These are phyloP conservation scores for Xylariaceae sp. DNA, from an alignment of 2,329 filamentous ascomycete species.

Conservation along the genomic window DNA sequence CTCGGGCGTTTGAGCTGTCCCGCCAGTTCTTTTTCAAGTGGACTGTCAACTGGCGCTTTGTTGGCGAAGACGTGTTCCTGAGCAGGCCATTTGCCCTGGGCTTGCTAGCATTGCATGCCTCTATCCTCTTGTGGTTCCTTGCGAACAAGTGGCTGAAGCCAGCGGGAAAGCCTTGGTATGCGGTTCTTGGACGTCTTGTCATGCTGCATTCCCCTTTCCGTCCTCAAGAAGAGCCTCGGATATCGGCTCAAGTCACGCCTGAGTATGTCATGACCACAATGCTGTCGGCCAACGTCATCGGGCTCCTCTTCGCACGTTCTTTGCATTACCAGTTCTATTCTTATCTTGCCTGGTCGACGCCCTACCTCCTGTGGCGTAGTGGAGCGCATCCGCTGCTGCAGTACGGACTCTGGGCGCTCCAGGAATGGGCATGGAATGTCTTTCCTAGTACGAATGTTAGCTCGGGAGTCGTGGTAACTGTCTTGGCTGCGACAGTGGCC, in stretches of 20 bases:
- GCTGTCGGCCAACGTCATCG: conserved; percentile 70
- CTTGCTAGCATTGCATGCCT: conserved; percentile 60
- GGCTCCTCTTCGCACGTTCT: conserved; percentile 78
- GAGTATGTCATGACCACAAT: conserved; percentile 72
- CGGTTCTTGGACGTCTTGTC: conserved; percentile 45
- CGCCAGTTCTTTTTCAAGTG: conserved; percentile 92
- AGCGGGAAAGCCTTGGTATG: conserved; percentile 50
- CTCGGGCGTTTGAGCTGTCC: conserved; percentile 83
- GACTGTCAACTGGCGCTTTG: conserved; percentile 98
- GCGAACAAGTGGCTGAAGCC: conserved; percentile 67
- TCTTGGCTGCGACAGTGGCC: conserved; percentile 61
- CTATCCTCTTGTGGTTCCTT: conserved; percentile 62
- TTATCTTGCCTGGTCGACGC: conserved; percentile 84
- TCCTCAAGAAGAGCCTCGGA: conserved; percentile 48
- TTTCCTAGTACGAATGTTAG: conserved; percentile 68
- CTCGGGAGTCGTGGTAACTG: conserved; percentile 60
- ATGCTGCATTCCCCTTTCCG: conserved; percentile 41
- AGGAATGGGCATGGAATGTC: conserved; percentile 93
- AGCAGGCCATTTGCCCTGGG: conserved; percentile 59
- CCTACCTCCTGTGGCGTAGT: conserved; percentile 78
- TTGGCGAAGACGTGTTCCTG: conserved; percentile 78
- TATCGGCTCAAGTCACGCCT: conserved; percentile 57
- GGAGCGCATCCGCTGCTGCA: conserved; percentile 63
- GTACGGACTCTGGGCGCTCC: conserved; percentile 65
- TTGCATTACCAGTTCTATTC: conserved; percentile 95